These are phyloP conservation scores for Fusarium sp. DNA, from an alignment of 2,329 filamentous ascomycete species.

Conservation along the genomic window DNA sequence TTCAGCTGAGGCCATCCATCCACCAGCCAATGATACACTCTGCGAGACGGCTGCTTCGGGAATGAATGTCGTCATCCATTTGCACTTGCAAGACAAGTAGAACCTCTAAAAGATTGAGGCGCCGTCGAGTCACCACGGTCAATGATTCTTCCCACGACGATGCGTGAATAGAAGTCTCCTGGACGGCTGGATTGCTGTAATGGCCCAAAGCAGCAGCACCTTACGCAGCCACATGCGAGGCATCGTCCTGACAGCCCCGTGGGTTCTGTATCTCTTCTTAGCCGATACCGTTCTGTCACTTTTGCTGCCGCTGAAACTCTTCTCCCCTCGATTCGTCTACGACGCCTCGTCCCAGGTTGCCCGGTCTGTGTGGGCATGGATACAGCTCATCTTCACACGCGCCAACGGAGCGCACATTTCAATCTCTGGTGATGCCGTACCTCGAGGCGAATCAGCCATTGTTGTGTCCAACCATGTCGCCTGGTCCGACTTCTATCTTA, in stretches of 20 bases:
- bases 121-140: neutral
- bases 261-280: constrained; percentile 60
- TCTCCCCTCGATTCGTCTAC: constrained; percentile 61
- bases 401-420: constrained; percentile 62
- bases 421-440: constrained; percentile 61
- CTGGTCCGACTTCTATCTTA: constrained; percentile 71
- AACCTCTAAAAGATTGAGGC: neutral
- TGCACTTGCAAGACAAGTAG: constrained; percentile 5
- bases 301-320: constrained; percentile 56
- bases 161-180: neutral
- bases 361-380: constrained; percentile 62
- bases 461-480: constrained; percentile 67
- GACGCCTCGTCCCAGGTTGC: constrained; percentile 63
- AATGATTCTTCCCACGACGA: neutral
- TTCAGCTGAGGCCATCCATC: neutral
- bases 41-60: neutral
- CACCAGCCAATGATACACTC: neutral
- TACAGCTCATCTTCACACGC: constrained; percentile 64
- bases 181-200: neutral
- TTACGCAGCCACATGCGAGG: constrained; percentile 54
- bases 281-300: constrained; percentile 61
- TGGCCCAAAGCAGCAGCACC: constrained; percentile 24
- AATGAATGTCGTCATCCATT: constrained; percentile 24
- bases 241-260: constrained; percentile 56
- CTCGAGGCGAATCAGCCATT: constrained; percentile 64